phyloP scores from a whole-genome alignment of 768 basidiomycete genomes.

The Dioszegia hungarica region DNA sequence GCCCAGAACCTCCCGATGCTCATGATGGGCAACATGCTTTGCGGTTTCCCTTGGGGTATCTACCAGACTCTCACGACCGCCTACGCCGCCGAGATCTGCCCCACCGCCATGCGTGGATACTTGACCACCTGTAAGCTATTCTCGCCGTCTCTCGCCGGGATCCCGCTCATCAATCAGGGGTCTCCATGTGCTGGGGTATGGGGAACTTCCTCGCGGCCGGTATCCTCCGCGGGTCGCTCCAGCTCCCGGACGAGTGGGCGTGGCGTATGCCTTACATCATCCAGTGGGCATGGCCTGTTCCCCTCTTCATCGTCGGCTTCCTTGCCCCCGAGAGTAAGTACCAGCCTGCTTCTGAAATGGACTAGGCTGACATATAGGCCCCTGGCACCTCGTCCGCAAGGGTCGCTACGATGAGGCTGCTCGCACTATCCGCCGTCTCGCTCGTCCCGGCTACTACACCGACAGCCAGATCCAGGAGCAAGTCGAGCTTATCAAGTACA shows the following conservation, averaged over 20 bases:
- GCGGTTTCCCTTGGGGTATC: slow-evolving; percentile 7
- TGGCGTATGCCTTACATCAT: slow-evolving; percentile 20
- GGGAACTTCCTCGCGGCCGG: slow-evolving; percentile 24
- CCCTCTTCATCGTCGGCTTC: slow-evolving; percentile 17
- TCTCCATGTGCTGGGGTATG: slow-evolving; percentile 39
- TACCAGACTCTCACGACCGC: slow-evolving; percentile 32
- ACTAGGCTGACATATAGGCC: slow-evolving; percentile 10
- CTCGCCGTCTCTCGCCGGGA: neutral
- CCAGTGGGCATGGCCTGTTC: slow-evolving; percentile 32
- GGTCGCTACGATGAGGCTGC: slow-evolving; percentile 30
- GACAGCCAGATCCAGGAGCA: slow-evolving; percentile 1
- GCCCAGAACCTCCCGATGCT: slow-evolving; percentile 19
- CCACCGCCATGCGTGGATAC: slow-evolving; percentile 39
- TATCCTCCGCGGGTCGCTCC: slow-evolving; percentile 12
- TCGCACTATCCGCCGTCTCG: neutral
- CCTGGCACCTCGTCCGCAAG: slow-evolving; percentile 27
- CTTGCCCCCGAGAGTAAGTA: slow-evolving; percentile 22
- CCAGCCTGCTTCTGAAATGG: neutral
- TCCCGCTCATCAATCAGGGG: slow-evolving; percentile 3
- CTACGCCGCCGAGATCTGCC: slow-evolving; percentile 39
- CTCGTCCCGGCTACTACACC: slow-evolving; percentile 3
- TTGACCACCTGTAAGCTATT: slow-evolving; percentile 19
- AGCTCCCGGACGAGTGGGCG: slow-evolving; percentile 18
- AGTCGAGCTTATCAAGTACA: slow-evolving; percentile 8
- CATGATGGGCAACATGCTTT: slow-evolving; percentile 3